Evolutionary conservation across 2,329 filamentous ascomycete species (phyloP), one percentile per base, ranked within the genome.

Genomic region (Pseudogymnoascus sp.): DNA sequence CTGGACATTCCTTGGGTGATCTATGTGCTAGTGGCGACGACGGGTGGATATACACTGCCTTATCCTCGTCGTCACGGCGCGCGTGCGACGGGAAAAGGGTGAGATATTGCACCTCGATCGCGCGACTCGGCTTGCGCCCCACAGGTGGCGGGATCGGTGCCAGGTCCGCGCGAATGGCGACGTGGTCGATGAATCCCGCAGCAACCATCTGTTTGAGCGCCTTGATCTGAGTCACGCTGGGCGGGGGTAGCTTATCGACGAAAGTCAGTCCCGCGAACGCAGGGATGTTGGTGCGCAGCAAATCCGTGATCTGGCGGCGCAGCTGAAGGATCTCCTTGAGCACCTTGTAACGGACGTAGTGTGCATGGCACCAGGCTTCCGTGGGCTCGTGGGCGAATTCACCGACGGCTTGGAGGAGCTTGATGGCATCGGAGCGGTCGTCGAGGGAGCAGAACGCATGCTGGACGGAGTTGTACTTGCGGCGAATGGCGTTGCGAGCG

Each of bases 81-180:
- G 79, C 71, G 45, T 84, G 73, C 65, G 91, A 79, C 0, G 91
- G 87, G 67, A 92, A 85, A 4, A 99, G 85, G 0, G 94, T 92
- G 6, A 96, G 75, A 72, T 97, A 99, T 0, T 93, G 90, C 2
- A 97, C 90, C 68, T 97, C 92, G 66, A 94, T 95, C 1, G 92
- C 90, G n/a, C 92, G 85, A 60, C 85, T 86, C 0, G 92, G 90
- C 65, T 89, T 91, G 16, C 88, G 81, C 52, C 80, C 76, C 61
- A 82, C 76, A 65, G 88, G 85, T 0, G 87, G 86, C 0, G 90
- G 89, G 11, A 81, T 82, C 0, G 91, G 90, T 0, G 91, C 82
- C n/a, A 91, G 79, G 74, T 99, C 93, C 3, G 90, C 91, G 64
- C 94, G 90, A 68, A 97, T 92, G 52, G 94, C 94, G 41, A 99